Percentiles rank a stretch among this genome's conserved stretches.
These are phyloP conservation scores for Fusarium mangiferae DNA, from an alignment of 2,329 filamentous ascomycete genomes.

Conservation along the genomic window DNA sequence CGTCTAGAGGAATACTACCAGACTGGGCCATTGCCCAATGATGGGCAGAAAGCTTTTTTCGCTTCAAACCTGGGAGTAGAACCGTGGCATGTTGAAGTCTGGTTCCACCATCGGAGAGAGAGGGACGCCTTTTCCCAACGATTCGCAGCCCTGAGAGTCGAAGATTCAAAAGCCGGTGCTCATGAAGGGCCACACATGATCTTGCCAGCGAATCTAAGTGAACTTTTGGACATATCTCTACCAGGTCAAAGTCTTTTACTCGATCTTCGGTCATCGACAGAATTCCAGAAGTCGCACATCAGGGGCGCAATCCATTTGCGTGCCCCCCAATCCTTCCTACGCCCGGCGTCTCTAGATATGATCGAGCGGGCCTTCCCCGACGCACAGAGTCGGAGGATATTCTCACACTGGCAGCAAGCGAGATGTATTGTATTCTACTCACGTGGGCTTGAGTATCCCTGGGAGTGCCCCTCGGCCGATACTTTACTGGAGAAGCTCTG, in stretches of 20 bases:
- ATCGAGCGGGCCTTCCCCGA: slow-evolving; percentile 62
- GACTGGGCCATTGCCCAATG: slow-evolving; percentile 58
- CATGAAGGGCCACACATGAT: slow-evolving; percentile 58
- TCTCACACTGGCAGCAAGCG: slow-evolving; percentile 58
- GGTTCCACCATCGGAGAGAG: slow-evolving; percentile 65
- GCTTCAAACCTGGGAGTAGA: slow-evolving; percentile 66
- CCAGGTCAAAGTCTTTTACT: slow-evolving; percentile 59
- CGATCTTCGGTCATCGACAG: slow-evolving; percentile 59
- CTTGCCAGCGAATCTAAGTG: slow-evolving; percentile 61
- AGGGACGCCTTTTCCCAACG: slow-evolving; percentile 58
- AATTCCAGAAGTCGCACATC: slow-evolving; percentile 63
- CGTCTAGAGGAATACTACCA: slow-evolving; percentile 66
- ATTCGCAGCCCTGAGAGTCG: slow-evolving; percentile 57
- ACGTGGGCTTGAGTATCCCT: slow-evolving; percentile 58
- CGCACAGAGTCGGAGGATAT: slow-evolving; percentile 58
- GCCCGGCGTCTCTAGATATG: slow-evolving; percentile 60
- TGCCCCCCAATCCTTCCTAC: slow-evolving; percentile 60
- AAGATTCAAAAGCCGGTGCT: slow-evolving; percentile 47
- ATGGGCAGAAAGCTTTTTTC: slow-evolving; percentile 62
- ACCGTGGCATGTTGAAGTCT: slow-evolving; percentile 61
- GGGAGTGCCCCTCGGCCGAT: slow-evolving; percentile 62
- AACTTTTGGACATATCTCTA: slow-evolving; percentile 61
- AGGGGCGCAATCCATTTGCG: slow-evolving; percentile 63
- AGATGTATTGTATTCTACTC: slow-evolving; percentile 65
- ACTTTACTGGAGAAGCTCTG: slow-evolving; percentile 58